These are phyloP conservation scores for Fusarium tjaetaba DNA, from an alignment of 2,329 filamentous ascomycete genomes.

Conservation along the genomic window DNA sequence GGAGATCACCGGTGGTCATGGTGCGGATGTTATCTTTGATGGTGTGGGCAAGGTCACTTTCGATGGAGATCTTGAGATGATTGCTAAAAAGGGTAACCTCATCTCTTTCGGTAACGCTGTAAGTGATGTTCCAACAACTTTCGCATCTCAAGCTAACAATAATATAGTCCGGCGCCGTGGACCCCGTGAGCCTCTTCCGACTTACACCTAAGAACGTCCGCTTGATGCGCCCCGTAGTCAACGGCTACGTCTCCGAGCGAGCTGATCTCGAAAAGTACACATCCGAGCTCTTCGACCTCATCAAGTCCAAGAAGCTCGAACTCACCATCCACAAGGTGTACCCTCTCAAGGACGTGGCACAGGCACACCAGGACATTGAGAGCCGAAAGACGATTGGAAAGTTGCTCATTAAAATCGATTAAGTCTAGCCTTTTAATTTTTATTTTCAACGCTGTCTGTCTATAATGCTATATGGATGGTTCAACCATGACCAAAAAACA, in stretches of 20 bases:
- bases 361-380: slow-evolving; percentile 82
- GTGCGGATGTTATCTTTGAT: slow-evolving; percentile 83
- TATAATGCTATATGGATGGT: slow-evolving; percentile 39
- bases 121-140: slow-evolving; percentile 46
- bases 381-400: slow-evolving; percentile 86
- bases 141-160: slow-evolving; percentile 13
- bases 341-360: slow-evolving; percentile 74
- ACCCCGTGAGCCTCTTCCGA: slow-evolving; percentile 67
- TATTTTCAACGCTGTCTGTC: slow-evolving; percentile 32
- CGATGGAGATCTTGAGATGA: slow-evolving; percentile 77
- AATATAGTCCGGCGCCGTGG: slow-evolving; percentile 72
- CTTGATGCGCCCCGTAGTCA: slow-evolving; percentile 78
- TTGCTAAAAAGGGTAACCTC: slow-evolving; percentile 80
- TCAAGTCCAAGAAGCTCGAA: slow-evolving; percentile 75
- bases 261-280: slow-evolving; percentile 78
- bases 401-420: slow-evolving; percentile 74
- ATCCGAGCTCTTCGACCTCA: slow-evolving; percentile 76
- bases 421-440: slow-evolving; percentile 30
- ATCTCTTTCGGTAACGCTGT: slow-evolving; percentile 84
- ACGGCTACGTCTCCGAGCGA: slow-evolving; percentile 73
- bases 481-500: slow-evolving; percentile 36
- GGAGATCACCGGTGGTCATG: slow-evolving; percentile 76
- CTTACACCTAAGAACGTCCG: slow-evolving; percentile 80
- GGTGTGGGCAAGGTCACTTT: slow-evolving; percentile 88
- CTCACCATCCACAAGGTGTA: slow-evolving; percentile 82